phyloP scores from a whole-genome alignment of 2,329 filamentous ascomycete genomes.

The Malbranchea cinnamomea region DNA sequence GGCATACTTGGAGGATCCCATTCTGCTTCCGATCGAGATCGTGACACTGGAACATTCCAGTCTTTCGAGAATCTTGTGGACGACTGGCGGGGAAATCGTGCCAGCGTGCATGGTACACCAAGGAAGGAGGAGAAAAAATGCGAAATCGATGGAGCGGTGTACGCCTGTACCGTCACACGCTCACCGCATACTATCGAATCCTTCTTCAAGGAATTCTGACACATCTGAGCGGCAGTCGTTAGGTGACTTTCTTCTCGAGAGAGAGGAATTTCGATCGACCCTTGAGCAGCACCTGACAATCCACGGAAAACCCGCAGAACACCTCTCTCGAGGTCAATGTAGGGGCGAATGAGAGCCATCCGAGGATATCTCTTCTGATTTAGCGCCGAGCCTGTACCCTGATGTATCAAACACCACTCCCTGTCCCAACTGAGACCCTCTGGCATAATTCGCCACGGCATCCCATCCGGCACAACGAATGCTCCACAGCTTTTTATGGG shows the following conservation, averaged over 20 bases:
- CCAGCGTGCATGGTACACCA: slow-evolving; percentile 66
- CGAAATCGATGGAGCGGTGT: slow-evolving; percentile 50
- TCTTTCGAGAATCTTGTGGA: slow-evolving; percentile 58
- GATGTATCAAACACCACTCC: slow-evolving; percentile 89
- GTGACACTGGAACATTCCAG: too few species aligned
- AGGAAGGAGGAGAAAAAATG: slow-evolving; percentile 64
- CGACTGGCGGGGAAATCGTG: slow-evolving; percentile 61
- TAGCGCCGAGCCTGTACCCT: slow-evolving; percentile 67
- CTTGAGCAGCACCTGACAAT: slow-evolving; percentile 19
- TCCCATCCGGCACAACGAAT: slow-evolving; percentile 49
- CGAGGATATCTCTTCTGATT: slow-evolving; percentile 78
- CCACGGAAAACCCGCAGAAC: slow-evolving; percentile 43
- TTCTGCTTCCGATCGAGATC: slow-evolving; percentile 22
- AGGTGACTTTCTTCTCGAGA: slow-evolving; percentile 26
- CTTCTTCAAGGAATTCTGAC: slow-evolving; percentile 19
- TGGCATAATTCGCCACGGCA: slow-evolving; percentile 58
- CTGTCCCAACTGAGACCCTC: slow-evolving; percentile 90
- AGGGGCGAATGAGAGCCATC: slow-evolving; percentile 72
- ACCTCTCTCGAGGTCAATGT: slow-evolving; percentile 54
- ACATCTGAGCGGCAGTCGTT: slow-evolving; percentile 39
- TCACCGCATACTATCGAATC: slow-evolving; percentile 73
- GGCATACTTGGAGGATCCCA: slow-evolving; percentile 25
- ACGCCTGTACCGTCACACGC: slow-evolving; percentile 53
- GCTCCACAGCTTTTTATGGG: slow-evolving; percentile 91
- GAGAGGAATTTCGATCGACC: slow-evolving; percentile 24